A percentile compares a stretch with the other conserved stretches of the same genome.
Evolutionary conservation across 2,329 filamentous ascomycete species (phyloP).

Genomic region (Paraphaeosphaeria minitans): DNA sequence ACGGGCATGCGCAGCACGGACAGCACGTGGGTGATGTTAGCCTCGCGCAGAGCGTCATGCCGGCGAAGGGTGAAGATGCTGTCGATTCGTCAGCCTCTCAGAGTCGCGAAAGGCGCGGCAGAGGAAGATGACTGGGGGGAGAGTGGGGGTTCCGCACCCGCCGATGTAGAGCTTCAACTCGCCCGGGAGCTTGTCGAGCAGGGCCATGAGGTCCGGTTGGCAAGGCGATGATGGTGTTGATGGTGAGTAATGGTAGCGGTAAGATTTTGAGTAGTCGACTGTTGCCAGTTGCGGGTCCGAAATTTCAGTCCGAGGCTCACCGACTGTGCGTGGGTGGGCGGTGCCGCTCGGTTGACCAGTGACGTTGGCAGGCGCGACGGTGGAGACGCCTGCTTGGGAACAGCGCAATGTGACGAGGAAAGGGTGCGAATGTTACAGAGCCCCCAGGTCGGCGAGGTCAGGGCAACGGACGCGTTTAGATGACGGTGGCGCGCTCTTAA

Average conservation of each 20-base stretch:
- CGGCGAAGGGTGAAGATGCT: conserved; percentile 82
- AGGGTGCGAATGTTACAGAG: neutral
- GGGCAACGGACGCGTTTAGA: conserved; percentile 4
- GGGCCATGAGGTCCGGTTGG: conserved; percentile 53
- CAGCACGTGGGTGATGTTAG: conserved; percentile 87
- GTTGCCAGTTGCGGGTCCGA: neutral
- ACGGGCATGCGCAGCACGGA: conserved; percentile 73
- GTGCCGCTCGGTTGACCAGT: conserved; percentile 6
- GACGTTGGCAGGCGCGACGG: conserved; percentile 20
- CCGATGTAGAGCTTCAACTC: conserved; percentile 76
- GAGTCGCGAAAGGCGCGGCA: conserved; percentile 20
- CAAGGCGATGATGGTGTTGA: conserved; percentile 19
- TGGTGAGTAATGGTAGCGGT: conserved; percentile 13
- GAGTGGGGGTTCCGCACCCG: conserved; percentile 68
- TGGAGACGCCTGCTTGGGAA: conserved; percentile 13
- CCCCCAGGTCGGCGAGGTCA: conserved; percentile 6
- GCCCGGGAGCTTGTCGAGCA: conserved; percentile 70
- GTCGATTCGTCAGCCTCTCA: conserved; percentile 34
- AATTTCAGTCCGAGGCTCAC: conserved; percentile 31
- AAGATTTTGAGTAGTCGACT: no score
- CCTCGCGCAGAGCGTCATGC: conserved; percentile 69
- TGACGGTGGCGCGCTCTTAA: conserved; percentile 2
- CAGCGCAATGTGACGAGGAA: neutral
- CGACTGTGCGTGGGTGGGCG: conserved; percentile 12
- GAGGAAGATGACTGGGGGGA: conserved; percentile 19